Percentiles rank a stretch among this genome's conserved stretches.
These are phyloP conservation scores for Pseudonitzschia pungens DNA, from an alignment of 108 stramenopile genomes.

Conservation along the genomic window DNA sequence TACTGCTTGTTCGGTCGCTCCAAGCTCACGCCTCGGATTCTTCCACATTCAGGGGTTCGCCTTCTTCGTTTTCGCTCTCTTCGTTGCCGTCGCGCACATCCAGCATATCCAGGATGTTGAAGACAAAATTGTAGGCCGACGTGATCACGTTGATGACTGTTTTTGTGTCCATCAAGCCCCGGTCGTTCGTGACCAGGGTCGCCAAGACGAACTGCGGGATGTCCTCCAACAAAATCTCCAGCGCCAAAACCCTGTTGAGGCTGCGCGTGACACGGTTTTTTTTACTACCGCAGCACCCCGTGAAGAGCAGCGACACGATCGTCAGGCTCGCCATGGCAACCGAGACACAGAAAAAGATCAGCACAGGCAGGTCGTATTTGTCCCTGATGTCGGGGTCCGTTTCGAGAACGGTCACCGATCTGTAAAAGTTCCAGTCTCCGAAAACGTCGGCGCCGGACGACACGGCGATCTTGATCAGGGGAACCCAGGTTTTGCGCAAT, in stretches of 20 bases:
- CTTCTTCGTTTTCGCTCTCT: no score
- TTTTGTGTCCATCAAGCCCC: not conserved
- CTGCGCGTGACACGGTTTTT: not conserved
- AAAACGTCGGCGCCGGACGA: not conserved
- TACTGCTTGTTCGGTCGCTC: no score
- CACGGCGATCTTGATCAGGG: not conserved
- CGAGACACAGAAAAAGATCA: not conserved
- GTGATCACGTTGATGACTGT: not conserved
- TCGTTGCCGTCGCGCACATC: not conserved
- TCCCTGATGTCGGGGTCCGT: not conserved
- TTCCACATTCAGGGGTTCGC: no score
- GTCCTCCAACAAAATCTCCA: constrained; percentile 16
- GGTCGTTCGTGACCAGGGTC: not conserved
- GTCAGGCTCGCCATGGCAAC: not conserved
- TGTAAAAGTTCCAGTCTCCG: not conserved
- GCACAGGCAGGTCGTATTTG: not conserved
- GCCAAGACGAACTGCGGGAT: constrained; percentile 10
- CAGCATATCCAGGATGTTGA: constrained; percentile 15
- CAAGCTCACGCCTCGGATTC: no score
- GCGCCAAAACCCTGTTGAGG: not conserved
- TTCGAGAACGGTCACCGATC: not conserved
- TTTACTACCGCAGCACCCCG: not conserved
- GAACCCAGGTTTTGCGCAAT: constrained; percentile 1
- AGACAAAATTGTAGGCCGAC: constrained; percentile 13
- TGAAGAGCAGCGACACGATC: not conserved